phyloP scores from a whole-genome alignment of 169 alveolate genomes.

The Eimeria zaria region DNA sequence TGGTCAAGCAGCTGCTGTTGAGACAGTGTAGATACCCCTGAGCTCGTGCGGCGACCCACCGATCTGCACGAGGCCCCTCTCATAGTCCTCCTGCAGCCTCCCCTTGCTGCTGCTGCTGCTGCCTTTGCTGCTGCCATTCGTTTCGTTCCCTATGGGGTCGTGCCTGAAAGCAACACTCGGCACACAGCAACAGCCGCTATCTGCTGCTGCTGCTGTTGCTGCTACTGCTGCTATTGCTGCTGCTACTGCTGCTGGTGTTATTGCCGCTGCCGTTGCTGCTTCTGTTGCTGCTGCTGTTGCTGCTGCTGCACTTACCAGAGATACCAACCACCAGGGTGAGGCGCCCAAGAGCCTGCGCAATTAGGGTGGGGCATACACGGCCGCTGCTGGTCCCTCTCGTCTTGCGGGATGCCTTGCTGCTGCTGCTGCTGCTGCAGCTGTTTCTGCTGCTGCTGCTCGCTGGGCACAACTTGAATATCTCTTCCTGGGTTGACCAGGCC shows the following conservation, averaged over 20 bases:
- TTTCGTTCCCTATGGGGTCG: constrained; percentile 40
- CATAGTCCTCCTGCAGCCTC: constrained; percentile 70
- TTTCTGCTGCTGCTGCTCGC: constrained; percentile 57
- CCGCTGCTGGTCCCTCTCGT: not conserved
- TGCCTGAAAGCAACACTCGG: constrained; percentile 12
- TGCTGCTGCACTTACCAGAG: constrained; percentile 7
- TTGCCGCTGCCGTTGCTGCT: no score
- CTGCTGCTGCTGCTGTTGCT: not conserved
- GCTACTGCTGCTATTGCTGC: constrained; percentile 12
- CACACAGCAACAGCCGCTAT: not conserved
- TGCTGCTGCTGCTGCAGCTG: constrained; percentile 54
- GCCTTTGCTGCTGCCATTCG: constrained; percentile 48
- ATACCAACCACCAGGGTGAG: constrained; percentile 4
- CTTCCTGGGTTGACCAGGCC: constrained; percentile 47
- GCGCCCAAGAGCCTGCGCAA: not conserved
- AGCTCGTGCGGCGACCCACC: constrained; percentile 27
- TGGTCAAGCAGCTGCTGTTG: not conserved
- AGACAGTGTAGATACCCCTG: not conserved
- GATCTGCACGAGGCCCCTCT: constrained; percentile 74
- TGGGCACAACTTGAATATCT: constrained; percentile 19
- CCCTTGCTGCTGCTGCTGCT: constrained; percentile 67
- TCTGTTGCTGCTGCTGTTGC: not conserved
- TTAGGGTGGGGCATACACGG: not conserved
- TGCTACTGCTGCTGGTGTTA: no score
- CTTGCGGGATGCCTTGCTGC: constrained; percentile 6